Evolutionary conservation across 441 rosid species (phyloP).

Genomic region (Hura crepitans): DNA sequence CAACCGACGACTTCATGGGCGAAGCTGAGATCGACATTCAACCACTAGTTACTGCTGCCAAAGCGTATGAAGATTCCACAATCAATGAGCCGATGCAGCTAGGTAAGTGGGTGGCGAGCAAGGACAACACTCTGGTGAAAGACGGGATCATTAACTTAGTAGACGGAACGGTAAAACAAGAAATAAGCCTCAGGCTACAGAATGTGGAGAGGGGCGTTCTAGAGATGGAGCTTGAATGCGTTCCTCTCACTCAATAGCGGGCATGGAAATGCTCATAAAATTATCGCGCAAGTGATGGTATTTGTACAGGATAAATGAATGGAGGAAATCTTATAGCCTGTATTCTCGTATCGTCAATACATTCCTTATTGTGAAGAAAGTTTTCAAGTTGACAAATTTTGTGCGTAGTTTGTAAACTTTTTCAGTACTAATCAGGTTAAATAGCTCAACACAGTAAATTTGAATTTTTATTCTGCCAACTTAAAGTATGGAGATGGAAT

Average conservation of each 20-base stretch:
- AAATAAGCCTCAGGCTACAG: constrained; percentile 69
- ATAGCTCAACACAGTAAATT: too few relatives aligned
- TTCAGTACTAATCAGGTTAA: too few relatives aligned
- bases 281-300: not conserved
- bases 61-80: constrained; percentile 61
- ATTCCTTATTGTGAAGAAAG: too few relatives aligned
- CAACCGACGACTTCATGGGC: constrained; percentile 94
- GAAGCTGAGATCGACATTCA: constrained; percentile 94
- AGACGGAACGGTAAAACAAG: constrained; percentile 80
- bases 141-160: constrained; percentile 62
- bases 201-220: constrained; percentile 85
- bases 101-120: constrained; percentile 72
- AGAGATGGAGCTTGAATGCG: constrained; percentile 86
- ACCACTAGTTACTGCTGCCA: constrained; percentile 75
- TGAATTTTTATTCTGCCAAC: too few relatives aligned
- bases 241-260: constrained; percentile 79
- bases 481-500: too few relatives aligned
- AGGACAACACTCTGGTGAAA: constrained; percentile 62
- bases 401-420: too few relatives aligned
- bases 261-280: not conserved
- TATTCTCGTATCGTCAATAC: constrained; percentile 1
- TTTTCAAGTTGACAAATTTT: too few relatives aligned
- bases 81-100: constrained; percentile 57
- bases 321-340: constrained; percentile 7
- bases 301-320: not conserved